Percentiles rank a stretch among this genome's conserved stretches.
Conservation (phyloP, 2,329 filamentous ascomycete species). For the Teratosphaeria destructans region DNA sequence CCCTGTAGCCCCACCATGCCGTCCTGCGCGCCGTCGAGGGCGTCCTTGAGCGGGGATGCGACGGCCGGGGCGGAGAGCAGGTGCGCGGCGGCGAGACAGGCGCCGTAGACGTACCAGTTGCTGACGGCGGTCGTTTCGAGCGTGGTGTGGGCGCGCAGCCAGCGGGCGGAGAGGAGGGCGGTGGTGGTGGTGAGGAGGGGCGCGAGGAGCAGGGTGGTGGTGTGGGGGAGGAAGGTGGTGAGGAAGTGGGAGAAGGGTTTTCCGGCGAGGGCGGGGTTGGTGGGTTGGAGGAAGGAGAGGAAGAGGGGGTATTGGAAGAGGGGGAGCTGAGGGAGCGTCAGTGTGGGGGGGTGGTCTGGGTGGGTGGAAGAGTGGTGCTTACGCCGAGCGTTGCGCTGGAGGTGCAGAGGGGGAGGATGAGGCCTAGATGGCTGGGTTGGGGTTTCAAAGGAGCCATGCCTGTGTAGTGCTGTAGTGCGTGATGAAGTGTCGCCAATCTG, state of each 20-base stretch:
- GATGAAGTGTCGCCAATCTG: background rate
- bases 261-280: conserved; percentile 11
- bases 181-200: conserved; percentile 11
- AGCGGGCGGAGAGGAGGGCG: conserved; percentile 14
- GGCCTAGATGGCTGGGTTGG: conserved; percentile 16
- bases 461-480: background rate
- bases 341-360: background rate
- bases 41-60: conserved; percentile 12
- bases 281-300: conserved; percentile 12
- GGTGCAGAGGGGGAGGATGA: conserved; percentile 21
- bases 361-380: background rate
- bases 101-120: conserved; percentile 20
- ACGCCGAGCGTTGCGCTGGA: conserved; percentile 20
- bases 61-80: conserved; percentile 16
- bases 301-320: conserved; percentile 21
- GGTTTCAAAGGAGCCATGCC: conserved; percentile 17
- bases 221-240: conserved; percentile 14
- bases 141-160: conserved; percentile 16
- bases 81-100: conserved; percentile 16
- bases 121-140: conserved; percentile 19
- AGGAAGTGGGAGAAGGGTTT: conserved; percentile 19
- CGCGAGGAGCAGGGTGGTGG: conserved; percentile 11
- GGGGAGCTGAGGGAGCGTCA: conserved; percentile 5
- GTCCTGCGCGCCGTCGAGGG: conserved; percentile 8
- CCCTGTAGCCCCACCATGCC: conserved; percentile 5